These are phyloP conservation scores for Xylaria sp. DNA, from an alignment of 2,329 filamentous ascomycete species.

Conservation along the genomic window DNA sequence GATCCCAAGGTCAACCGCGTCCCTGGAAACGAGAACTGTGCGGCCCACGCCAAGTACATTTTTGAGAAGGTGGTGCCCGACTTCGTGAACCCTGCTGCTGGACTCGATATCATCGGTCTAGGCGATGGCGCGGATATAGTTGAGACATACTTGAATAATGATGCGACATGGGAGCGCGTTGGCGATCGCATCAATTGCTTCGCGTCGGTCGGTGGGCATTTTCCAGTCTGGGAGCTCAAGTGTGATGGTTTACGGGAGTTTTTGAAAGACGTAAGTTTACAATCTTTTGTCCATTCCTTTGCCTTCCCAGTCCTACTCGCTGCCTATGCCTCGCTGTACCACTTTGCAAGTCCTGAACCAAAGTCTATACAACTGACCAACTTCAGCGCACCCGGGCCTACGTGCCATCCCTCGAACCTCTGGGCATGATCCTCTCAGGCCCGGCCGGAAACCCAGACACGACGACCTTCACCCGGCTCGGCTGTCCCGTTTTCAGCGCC, in stretches of 20 bases:
- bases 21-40: slow-evolving; percentile 64
- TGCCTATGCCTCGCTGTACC: not conserved
- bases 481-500: slow-evolving; percentile 76
- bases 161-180: slow-evolving; percentile 62
- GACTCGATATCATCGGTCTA: slow-evolving; percentile 76
- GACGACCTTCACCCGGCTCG: slow-evolving; percentile 56
- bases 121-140: slow-evolving; percentile 71
- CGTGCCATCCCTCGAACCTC: slow-evolving; percentile 60
- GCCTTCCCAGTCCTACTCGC: too few species aligned
- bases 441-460: slow-evolving; percentile 59
- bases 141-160: slow-evolving; percentile 66
- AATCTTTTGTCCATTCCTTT: not conserved
- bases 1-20: slow-evolving; percentile 69
- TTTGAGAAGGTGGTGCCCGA: slow-evolving; percentile 70
- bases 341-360: not conserved
- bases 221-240: slow-evolving; percentile 52
- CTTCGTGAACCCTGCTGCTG: slow-evolving; percentile 59
- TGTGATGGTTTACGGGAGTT: slow-evolving; percentile 61
- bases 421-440: slow-evolving; percentile 64
- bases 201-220: slow-evolving; percentile 61
- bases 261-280: slow-evolving; percentile 58
- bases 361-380: slow-evolving; percentile 43
- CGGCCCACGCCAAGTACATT: slow-evolving; percentile 72
- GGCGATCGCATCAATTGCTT: slow-evolving; percentile 58
- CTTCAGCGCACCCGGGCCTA: slow-evolving; percentile 70